Evolutionary conservation across 495 filamentous ascomycete genomes (phyloP).

Genomic region (Chaetomium tenue): DNA sequence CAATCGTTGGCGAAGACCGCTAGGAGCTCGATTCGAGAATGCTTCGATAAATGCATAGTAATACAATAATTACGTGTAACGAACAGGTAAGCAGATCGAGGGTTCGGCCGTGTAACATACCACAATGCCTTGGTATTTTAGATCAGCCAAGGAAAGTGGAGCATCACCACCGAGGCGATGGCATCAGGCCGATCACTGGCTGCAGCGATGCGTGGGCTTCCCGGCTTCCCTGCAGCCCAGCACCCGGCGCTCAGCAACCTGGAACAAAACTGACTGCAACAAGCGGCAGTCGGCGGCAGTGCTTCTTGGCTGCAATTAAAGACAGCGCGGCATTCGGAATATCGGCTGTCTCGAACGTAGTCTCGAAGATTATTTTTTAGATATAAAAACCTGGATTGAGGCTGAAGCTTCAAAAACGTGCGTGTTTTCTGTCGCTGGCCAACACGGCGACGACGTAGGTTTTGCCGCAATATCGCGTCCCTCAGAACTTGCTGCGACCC

Average conservation of each 20-base stretch:
- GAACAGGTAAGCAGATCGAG: too few species aligned
- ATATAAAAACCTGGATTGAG: neutral
- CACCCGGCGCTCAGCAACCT: too few species aligned
- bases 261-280: too few species aligned
- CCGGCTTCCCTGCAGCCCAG: neutral
- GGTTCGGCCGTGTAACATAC: too few species aligned
- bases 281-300: neutral
- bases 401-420: neutral
- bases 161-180: neutral
- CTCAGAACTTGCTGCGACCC: neutral
- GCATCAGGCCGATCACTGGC: conserved; percentile 2
- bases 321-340: neutral
- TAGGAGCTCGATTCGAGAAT: neutral
- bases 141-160: too few species aligned
- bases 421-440: neutral
- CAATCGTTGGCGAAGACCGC: neutral
- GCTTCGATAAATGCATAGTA: conserved; percentile 9
- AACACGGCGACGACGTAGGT: conserved; percentile 8
- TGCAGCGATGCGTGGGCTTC: neutral
- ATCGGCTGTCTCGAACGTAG: neutral
- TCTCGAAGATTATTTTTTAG: neutral
- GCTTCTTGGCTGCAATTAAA: conserved; percentile 4
- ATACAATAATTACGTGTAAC: too few species aligned
- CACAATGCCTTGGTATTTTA: too few species aligned
- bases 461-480: neutral